These are phyloP conservation scores for Phytophthora niederhauseri DNA, from an alignment of 352 stramenopile species.

Conservation along the genomic window DNA sequence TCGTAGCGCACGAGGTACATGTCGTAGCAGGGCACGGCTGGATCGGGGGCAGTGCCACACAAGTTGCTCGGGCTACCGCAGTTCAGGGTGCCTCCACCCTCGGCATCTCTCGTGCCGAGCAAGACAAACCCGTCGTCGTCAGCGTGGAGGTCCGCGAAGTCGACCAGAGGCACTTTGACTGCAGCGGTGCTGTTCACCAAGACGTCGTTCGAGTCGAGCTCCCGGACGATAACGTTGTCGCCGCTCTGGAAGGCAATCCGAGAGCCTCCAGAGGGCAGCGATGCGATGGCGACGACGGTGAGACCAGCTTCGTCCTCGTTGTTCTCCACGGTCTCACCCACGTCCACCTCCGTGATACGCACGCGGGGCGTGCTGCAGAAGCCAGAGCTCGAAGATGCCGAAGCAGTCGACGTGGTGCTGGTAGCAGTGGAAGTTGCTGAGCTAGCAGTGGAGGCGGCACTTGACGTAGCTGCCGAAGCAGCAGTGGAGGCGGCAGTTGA, in stretches of 20 bases:
- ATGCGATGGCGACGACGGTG: constrained; percentile 50
- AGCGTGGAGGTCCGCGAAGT: constrained; percentile 58
- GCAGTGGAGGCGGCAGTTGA: constrained; percentile 9
- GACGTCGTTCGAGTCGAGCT: constrained; percentile 51
- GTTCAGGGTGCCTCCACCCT: constrained; percentile 53
- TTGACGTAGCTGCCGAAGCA: too few relatives aligned
- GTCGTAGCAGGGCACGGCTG: constrained; percentile 48
- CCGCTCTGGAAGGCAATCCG: constrained; percentile 38
- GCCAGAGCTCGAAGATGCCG: constrained; percentile 35
- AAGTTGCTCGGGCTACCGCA: constrained; percentile 58
- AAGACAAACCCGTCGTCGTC: constrained; percentile 58
- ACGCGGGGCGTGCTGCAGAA: constrained; percentile 34
- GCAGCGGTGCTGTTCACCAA: constrained; percentile 38
- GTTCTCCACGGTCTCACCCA: constrained; percentile 34
- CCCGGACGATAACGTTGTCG: constrained; percentile 43
- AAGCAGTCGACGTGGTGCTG: too few relatives aligned
- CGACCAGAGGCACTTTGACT: constrained; percentile 35
- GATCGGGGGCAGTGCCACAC: constrained; percentile 41
- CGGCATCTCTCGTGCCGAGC: constrained; percentile 44
- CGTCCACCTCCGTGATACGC: constrained; percentile 44
- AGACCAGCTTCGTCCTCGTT: constrained; percentile 56
- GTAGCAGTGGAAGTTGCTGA: constrained; percentile 9
- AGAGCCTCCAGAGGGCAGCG: constrained; percentile 48
- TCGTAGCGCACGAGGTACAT: constrained; percentile 63
- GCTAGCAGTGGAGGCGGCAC: not conserved